Evolutionary conservation across 1,284 basidiomycete genomes (phyloP).

Genomic region (Papiliotrema fonsecae): DNA sequence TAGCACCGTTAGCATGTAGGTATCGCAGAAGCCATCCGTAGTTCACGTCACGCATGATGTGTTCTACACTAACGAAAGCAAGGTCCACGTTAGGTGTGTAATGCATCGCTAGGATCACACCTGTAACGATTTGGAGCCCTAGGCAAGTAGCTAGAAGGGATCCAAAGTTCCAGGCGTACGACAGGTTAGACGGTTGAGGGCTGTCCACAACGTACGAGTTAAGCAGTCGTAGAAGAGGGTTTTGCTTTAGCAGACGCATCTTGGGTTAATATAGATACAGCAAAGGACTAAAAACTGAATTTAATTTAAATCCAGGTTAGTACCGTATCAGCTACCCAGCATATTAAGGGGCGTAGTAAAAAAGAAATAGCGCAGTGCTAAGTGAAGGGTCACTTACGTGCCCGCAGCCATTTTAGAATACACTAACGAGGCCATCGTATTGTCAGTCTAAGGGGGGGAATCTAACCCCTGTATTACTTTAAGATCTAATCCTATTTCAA

Average conservation of each 20-base stretch:
- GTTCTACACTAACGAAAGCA: constrained; percentile 35
- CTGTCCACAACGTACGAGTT: constrained; percentile 44
- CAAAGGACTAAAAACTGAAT: not conserved
- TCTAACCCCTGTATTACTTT: not conserved
- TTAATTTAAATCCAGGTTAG: not conserved
- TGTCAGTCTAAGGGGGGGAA: not conserved
- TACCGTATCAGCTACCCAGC: not conserved
- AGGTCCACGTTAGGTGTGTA: constrained; percentile 41
- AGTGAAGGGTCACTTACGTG: too few relatives aligned
- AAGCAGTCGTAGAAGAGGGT: constrained; percentile 11
- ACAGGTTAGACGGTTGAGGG: constrained; percentile 45
- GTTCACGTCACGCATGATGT: constrained; percentile 37
- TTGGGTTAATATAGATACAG: not conserved
- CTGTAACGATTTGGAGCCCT: constrained; percentile 43
- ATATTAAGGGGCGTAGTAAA: not conserved
- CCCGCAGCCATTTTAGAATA: too few relatives aligned
- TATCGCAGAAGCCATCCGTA: constrained; percentile 42
- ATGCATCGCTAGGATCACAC: constrained; percentile 42
- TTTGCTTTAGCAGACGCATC: constrained; percentile 12
- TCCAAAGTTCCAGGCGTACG: constrained; percentile 45
- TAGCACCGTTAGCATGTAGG: constrained; percentile 43
- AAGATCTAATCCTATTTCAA: not conserved
- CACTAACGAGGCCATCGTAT: too few relatives aligned
- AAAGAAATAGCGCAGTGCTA: not conserved
- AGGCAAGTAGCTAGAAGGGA: constrained; percentile 44